Base-by-base conservation (phyloP, 2,329 filamentous ascomycete species). In the Domatiomyces catenatus region DNA sequence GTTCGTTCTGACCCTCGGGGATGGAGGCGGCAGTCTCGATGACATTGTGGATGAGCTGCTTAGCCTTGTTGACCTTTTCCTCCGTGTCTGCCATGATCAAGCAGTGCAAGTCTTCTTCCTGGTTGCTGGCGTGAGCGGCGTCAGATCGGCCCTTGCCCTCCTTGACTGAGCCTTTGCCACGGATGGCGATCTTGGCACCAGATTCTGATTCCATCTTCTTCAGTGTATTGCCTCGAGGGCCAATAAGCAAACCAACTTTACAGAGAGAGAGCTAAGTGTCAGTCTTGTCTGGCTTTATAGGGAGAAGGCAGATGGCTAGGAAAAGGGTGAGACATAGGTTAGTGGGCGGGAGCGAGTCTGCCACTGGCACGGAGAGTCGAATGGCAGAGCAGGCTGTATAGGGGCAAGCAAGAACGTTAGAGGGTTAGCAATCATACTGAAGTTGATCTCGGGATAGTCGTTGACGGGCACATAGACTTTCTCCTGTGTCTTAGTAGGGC, bases 391-490 rank as follows among this genome's bases (percentile, higher is more conserved):
- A 67, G 71, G 68, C 60, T 63, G 59, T 63, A 62, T 61, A 72
- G 67, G 55, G 52, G 59, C 62, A 65, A 64, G 65, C 70, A 84
- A 83, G 84, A 81, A 78, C 76, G 81, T 85, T 83, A 82, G 81
- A 88, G 87, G 88, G 87, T 94, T 94, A 94, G 89, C 83, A 89
- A 92, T 90, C 90, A 90, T 95, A 98, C 92, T 98, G 87, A 98
- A 98, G 84, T 98, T 98, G 83, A 98, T 96, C 72, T 98, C 92
- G 77, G 92, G 92, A 71, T 98, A 98, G 72, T 98, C 92, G 80
- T 98, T 98, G 75, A 98, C 92, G 69, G 92, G 92, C 70, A 98
- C 92, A 69, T 98, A 98, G 84, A 98, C 93, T 78, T 98, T 98
- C 78, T 98, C 92, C 73, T 98, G 92, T 67, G 92, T 98, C 84